Evolutionary conservation across 2,329 filamentous ascomycete genomes (phyloP), one percentile per base, ranked within the genome.

Genomic region (Paramyrothecium sp.): DNA sequence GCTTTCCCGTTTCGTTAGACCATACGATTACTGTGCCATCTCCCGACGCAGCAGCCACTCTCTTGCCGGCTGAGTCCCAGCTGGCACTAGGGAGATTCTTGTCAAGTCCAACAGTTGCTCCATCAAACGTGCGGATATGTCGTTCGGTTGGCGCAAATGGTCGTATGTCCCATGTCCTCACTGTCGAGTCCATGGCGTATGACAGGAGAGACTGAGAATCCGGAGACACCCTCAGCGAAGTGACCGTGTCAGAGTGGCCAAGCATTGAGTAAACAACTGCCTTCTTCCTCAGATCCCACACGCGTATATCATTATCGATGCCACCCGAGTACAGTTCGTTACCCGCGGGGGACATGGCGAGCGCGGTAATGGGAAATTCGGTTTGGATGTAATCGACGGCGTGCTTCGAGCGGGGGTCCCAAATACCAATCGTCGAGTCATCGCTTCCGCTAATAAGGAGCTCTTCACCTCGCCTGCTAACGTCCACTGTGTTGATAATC

Each of bases 281-380:
- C 74, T 96, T 92, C 79, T 97, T 98, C 63, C 95, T 87, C 69
- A 98, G 77, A 74, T 99, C 95, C 94, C 95, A 99, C 20, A 96
- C 93, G 67, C 93, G 92, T 71, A 99, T 96, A 66, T 96, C 92
- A 70, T 98, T 97, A 76, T 98, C 95, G 65, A 99, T 97, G 21
- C 93, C 91, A 51, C 94, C 94, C 7, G 91, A 90, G 73, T 95
- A 99, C 23, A 99, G 86, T 76, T 98, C 95, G 71, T 97, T 97
- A 19, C 95, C 95, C 2, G 94, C 92, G 71, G 97, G 92, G 1
- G 93, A 89, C n/a, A 98, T 80, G 17, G 92, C 91, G 7, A 98
- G 86, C 0, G 94, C 90, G 2, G 95, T 98, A 56, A 99, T 87
- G 1, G 95, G 95, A 59, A 96, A 96, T 60, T 95, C 89, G 1